Evolutionary conservation across 2,329 filamentous ascomycete species (phyloP).

Genomic region (Helotiales sp.): DNA sequence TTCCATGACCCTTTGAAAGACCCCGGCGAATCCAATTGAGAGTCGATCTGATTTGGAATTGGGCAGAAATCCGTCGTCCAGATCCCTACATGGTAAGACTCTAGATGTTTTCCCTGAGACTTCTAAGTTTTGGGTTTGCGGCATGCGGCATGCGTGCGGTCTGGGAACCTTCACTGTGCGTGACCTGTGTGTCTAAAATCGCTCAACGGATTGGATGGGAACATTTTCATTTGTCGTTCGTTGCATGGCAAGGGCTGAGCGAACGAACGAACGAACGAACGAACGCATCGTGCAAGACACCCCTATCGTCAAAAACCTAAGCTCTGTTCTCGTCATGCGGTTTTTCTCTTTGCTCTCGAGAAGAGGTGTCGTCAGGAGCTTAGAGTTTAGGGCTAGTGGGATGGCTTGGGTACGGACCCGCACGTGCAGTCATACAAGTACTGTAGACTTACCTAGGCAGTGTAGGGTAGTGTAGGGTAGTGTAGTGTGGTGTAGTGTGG

Average conservation of each 20-base stretch:
- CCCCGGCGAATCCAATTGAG: background rate
- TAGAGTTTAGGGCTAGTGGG: slow-evolving; percentile 5
- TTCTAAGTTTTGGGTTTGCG: background rate
- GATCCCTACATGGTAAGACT: background rate
- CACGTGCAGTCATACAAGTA: no score
- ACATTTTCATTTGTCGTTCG: background rate
- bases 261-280: no score
- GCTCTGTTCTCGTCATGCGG: slow-evolving; percentile 23
- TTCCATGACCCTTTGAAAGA: background rate
- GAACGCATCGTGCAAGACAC: background rate
- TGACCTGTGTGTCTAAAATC: background rate
- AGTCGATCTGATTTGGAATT: background rate
- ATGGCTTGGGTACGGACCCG: background rate
- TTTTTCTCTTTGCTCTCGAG: background rate
- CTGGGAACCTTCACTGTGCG: background rate
- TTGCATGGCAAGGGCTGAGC: no score
- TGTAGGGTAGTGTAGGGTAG: no score
- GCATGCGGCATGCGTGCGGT: background rate
- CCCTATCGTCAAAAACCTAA: slow-evolving; percentile 14
- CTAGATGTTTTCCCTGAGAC: slow-evolving; percentile 1
- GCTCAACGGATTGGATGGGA: background rate
- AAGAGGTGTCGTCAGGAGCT: background rate
- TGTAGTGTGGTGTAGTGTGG: no score
- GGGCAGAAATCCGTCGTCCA: background rate
- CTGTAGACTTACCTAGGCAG: no score